Evolutionary conservation across 2,329 filamentous ascomycete genomes (phyloP), one percentile per base, ranked within the genome.

Genomic region (Apiospora rasikravindrae): DNA sequence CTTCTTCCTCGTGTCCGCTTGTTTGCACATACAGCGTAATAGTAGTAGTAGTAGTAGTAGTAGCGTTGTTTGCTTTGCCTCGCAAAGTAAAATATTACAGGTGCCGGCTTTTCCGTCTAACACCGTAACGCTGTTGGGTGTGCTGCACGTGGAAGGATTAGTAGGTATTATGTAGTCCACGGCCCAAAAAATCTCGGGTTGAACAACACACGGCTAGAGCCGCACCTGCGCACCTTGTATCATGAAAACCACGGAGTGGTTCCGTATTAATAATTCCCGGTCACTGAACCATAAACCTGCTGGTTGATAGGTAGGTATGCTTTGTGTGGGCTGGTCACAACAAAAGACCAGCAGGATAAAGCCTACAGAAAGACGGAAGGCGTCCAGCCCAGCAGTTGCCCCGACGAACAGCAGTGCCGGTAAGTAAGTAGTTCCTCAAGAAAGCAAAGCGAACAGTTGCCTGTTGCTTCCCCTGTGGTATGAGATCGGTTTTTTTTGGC

Each of bases 201-300:
- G 33, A 64, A 64, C 57, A 64, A 64, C 57, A 64, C 57, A 64
- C 57, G 57, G 57, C 57, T 64, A 64, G 57, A 64, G 57, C 57
- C 57, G 57, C 57, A 64, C 33, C 57, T 64, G 33, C 57, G 57
- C 57, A 64, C 33, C 57, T 64, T 40, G 33, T 64, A 40, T 24
- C 57, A 64, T 14, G 57, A 22, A 40, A 64, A 64, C 19, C 53
- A 33, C 29, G 10, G 29, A n/a, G 57, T 64, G 57, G 8, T 40
- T n/a, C 33, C 11, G 33, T 64, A 13, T 33, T 64, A 16, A n/a
- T 13, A 64, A 64, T n/a, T n/a, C 5, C 19, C 57, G 19, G 33
- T n/a, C 19, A 6, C 29, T 37, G 26, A 57, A 29, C 51, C 26
- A 19, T 26, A 57, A 8, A 8, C 22, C 7, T 19, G 24, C 51